Percentiles rank a stretch among this genome's conserved stretches.
Evolutionary conservation across 257 asterid species (phyloP).

Genomic region (Scutellaria baicalensis): DNA sequence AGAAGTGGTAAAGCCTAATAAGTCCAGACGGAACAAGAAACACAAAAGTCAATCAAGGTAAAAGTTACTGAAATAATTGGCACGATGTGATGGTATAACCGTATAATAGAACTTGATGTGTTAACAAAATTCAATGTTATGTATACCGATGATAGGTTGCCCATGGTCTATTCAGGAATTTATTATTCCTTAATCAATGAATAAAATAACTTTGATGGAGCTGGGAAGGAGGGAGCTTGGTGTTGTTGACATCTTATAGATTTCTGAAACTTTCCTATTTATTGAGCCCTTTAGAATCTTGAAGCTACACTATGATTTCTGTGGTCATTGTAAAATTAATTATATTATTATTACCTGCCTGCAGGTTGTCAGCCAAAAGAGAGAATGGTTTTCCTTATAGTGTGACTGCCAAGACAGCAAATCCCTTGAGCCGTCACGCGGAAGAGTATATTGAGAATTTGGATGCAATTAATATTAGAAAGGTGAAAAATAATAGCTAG

Average conservation of each 20-base stretch:
- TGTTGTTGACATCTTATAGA: neutral
- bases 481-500: constrained; percentile 23
- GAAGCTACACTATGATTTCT: neutral
- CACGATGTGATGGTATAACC: neutral
- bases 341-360: constrained; percentile 9
- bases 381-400: constrained; percentile 5
- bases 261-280: neutral
- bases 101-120: neutral
- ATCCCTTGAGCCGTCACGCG: neutral
- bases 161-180: neutral
- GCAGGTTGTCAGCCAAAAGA: constrained; percentile 26
- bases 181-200: neutral
- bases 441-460: constrained; percentile 21
- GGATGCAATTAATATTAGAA: constrained; percentile 6
- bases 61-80: neutral
- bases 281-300: neutral
- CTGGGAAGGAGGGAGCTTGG: neutral
- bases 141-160: neutral
- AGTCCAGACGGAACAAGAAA: constrained; percentile 19
- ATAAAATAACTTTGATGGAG: neutral
- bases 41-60: constrained; percentile 35
- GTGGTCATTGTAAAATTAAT: neutral
- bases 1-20: constrained; percentile 18
- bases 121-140: neutral
- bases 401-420: constrained; percentile 10